Conservation (phyloP, 805 yeast species). For the Yueomyces sp. region DNA sequence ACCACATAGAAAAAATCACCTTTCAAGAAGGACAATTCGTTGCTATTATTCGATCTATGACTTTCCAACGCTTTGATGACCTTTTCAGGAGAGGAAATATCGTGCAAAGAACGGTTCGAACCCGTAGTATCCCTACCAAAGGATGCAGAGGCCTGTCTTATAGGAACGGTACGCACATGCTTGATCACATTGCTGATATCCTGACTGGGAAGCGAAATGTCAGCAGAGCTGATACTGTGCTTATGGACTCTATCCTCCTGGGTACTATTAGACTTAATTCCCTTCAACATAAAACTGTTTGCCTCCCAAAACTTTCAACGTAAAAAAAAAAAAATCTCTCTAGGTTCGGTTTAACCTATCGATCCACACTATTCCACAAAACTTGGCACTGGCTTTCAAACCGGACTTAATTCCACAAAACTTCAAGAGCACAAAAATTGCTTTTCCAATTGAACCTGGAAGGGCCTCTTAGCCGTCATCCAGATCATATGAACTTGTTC, state of each 20-base stretch:
- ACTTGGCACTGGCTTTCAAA: no score
- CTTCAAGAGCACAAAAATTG: no score
- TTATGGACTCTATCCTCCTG: conserved; percentile 17
- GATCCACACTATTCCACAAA: no score
- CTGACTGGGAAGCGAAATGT: conserved; percentile 24
- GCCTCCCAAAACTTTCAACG: no score
- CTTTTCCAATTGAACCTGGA: no score
- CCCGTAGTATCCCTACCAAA: conserved; percentile 3
- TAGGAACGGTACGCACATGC: conserved; percentile 17
- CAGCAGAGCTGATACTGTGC: conserved; percentile 22
- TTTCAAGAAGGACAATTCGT: conserved; percentile 61
- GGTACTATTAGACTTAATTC: conserved; percentile 16
- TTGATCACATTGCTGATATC: conserved; percentile 10
- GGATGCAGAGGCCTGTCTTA: conserved; percentile 6
- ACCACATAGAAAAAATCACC: conserved; percentile 87
- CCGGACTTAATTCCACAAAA: no score
- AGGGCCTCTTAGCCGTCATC: no score
- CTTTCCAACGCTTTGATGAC: conserved; percentile 74
- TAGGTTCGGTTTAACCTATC: no score
- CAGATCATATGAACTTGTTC: no score
- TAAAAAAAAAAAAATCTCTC: no score
- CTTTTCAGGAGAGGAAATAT: conserved; percentile 41
- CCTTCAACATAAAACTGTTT: conserved; percentile 11
- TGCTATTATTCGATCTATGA: conserved; percentile 66
- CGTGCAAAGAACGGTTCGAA: conserved; percentile 5